phyloP scores from a whole-genome alignment of 1,284 basidiomycete species.

The Leucoagaricus sp. region DNA sequence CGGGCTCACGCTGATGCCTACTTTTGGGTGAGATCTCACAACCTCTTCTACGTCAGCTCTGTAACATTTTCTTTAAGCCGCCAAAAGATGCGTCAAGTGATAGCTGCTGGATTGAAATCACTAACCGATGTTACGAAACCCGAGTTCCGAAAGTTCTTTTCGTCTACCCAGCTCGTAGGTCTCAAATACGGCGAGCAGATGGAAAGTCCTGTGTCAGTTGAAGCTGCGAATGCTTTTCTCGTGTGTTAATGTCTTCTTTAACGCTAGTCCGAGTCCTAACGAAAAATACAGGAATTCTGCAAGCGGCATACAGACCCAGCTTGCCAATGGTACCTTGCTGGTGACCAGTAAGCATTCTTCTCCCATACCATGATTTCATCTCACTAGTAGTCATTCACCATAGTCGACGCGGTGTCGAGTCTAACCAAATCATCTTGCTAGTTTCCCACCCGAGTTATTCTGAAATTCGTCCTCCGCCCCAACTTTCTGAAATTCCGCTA shows the following conservation, averaged over 20 bases:
- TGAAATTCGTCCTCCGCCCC: not conserved
- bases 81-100: not conserved
- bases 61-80: not conserved
- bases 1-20: no score
- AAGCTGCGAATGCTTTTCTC: not conserved
- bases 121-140: not conserved
- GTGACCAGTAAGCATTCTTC: conserved; percentile 47
- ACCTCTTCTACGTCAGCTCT: no score
- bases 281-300: conserved; percentile 42
- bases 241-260: not conserved
- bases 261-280: not conserved
- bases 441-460: not conserved
- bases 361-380: not conserved
- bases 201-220: not conserved
- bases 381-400: not conserved
- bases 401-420: not conserved
- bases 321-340: conserved; percentile 46
- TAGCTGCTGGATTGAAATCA: not conserved
- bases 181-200: not conserved
- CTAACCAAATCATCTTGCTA: not conserved
- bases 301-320: conserved; percentile 43
- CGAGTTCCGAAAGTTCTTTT: not conserved
- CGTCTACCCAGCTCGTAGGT: not conserved
- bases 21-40: no score
- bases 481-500: not conserved